These are phyloP conservation scores for Fusarium falciforme DNA, from an alignment of 2,329 filamentous ascomycete species.

Conservation along the genomic window DNA sequence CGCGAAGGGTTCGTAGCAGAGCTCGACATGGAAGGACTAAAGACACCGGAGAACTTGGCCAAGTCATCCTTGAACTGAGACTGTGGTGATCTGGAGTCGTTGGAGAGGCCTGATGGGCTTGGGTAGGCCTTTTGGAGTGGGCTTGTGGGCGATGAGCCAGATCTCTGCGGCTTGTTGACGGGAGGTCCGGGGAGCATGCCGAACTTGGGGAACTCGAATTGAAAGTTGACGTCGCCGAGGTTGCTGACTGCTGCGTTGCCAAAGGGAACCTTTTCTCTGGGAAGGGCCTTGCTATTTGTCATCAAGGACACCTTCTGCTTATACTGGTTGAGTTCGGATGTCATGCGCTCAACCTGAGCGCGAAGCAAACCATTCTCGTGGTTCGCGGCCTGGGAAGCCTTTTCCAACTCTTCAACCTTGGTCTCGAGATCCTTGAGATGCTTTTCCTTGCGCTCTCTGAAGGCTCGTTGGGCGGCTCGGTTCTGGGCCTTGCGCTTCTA, in stretches of 20 bases:
- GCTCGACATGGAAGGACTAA: constrained; percentile 66
- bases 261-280: constrained; percentile 56
- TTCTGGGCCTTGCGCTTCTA: constrained; percentile 98
- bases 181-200: constrained; percentile 73
- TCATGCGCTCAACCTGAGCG: constrained; percentile 89
- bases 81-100: constrained; percentile 39
- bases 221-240: constrained; percentile 82
- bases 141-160: constrained; percentile 48
- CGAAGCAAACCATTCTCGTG: constrained; percentile 87
- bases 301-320: constrained; percentile 82
- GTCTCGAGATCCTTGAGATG: constrained; percentile 87
- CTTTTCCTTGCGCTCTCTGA: constrained; percentile 94
- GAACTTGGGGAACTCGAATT: constrained; percentile 97
- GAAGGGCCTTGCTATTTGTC: constrained; percentile 48
- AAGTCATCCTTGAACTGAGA: constrained; percentile 60
- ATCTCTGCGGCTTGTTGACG: constrained; percentile 41
- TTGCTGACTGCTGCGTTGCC: constrained; percentile 65
- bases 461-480: constrained; percentile 89
- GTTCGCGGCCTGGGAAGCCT: constrained; percentile 83
- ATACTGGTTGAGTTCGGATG: constrained; percentile 87
- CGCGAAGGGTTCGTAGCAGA: constrained; percentile 60
- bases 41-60: constrained; percentile 67
- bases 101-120: constrained; percentile 46
- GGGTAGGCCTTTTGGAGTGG: constrained; percentile 41
- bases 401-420: constrained; percentile 81